Percentiles rank a stretch among this genome's conserved stretches.
Evolutionary conservation across 2,329 filamentous ascomycete genomes (phyloP).

Genomic region (Cytospora piceicola): DNA sequence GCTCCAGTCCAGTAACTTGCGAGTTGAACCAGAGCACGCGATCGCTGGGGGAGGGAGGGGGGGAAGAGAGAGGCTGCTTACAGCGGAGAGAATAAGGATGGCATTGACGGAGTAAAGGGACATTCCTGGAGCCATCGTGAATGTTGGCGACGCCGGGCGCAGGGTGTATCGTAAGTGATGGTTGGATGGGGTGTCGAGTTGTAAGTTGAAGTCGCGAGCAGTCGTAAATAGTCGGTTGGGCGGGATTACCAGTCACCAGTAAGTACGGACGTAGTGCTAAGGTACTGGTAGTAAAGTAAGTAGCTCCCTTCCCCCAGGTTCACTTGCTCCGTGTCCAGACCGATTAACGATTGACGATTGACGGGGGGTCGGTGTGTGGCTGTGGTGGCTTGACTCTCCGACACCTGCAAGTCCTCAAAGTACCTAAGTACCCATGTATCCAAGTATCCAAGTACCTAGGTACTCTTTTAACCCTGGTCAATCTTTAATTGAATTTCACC

Average conservation of each 20-base stretch:
- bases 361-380: constrained; percentile 16
- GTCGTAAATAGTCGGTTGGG: background rate
- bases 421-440: background rate
- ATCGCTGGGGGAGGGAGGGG: background rate
- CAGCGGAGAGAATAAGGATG: constrained; percentile 48
- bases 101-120: constrained; percentile 78
- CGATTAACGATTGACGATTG: constrained; percentile 14
- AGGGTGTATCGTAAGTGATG: constrained; percentile 2
- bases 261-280: background rate
- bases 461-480: constrained; percentile 20
- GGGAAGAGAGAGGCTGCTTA: constrained; percentile 19
- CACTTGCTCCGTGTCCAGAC: constrained; percentile 31
- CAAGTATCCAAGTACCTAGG: background rate
- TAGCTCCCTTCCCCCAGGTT: constrained; percentile 24
- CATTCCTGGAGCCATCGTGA: constrained; percentile 73
- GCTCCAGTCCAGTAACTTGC: background rate
- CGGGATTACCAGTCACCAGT: background rate
- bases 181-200: constrained; percentile 5
- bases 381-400: background rate
- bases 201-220: constrained; percentile 15
- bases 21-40: background rate
- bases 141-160: constrained; percentile 23
- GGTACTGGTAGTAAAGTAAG: background rate
- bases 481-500: constrained; percentile 18
- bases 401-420: background rate